phyloP scores from a whole-genome alignment of 352 stramenopile genomes.

The Phytopythium sindhum region DNA sequence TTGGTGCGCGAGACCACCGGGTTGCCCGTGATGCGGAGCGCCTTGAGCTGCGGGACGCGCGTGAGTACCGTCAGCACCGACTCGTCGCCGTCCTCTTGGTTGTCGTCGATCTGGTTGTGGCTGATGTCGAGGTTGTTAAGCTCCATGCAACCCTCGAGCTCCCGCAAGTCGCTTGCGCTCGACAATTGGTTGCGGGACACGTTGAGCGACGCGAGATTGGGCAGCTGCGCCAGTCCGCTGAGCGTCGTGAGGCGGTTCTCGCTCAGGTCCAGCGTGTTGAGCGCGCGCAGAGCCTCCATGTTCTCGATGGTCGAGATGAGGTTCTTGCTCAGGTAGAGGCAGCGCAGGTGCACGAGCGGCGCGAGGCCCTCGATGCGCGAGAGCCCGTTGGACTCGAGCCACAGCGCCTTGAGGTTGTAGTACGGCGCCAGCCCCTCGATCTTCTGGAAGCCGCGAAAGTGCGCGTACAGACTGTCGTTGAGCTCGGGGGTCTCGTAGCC shows the following conservation, averaged over 20 bases:
- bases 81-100: conserved; percentile 42
- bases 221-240: conserved; percentile 71
- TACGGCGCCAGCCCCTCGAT: conserved; percentile 95
- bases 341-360: conserved; percentile 77
- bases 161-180: conserved; percentile 57
- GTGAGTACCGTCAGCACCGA: conserved; percentile 78
- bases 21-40: conserved; percentile 87
- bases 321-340: conserved; percentile 94
- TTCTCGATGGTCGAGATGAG: conserved; percentile 84
- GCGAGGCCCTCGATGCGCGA: conserved; percentile 78
- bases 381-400: conserved; percentile 94
- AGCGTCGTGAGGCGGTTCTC: conserved; percentile 89
- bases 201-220: conserved; percentile 86
- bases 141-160: conserved; percentile 64
- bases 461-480: conserved; percentile 92
- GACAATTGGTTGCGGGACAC: conserved; percentile 88
- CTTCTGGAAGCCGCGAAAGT: conserved; percentile 93
- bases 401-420: conserved; percentile 92
- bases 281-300: conserved; percentile 46
- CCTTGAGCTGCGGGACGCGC: conserved; percentile 74
- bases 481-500: conserved; percentile 94
- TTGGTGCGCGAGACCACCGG: conserved; percentile 87
- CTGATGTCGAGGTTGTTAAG: conserved; percentile 92
- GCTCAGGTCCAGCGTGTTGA: conserved; percentile 92
- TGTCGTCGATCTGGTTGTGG: conserved; percentile 88